A percentile compares a stretch with the other conserved stretches of the same genome.
Evolutionary conservation across 2,329 filamentous ascomycete genomes (phyloP).

Genomic region (Chaetomiaceae sp.): DNA sequence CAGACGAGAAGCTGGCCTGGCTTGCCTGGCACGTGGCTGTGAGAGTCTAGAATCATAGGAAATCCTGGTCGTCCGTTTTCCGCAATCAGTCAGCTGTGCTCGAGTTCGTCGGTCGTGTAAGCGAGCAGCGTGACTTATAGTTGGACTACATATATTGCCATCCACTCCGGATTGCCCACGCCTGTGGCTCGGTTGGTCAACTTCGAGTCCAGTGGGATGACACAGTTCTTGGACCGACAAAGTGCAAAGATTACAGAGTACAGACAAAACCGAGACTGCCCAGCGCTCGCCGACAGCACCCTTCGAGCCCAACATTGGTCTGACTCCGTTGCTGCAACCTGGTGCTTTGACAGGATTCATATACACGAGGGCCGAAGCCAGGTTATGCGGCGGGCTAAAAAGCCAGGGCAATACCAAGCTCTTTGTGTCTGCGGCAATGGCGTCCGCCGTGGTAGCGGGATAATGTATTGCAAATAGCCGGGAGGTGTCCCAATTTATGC

Average conservation of each 20-base stretch:
- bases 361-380: not conserved
- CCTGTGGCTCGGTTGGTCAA: not conserved
- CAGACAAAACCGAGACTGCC: too few relatives aligned
- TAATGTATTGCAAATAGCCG: slow-evolving; percentile 28
- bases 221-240: not conserved
- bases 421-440: not conserved
- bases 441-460: slow-evolving; percentile 17
- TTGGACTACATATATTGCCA: slow-evolving; percentile 22
- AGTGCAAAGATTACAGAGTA: too few relatives aligned
- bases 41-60: not conserved
- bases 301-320: too few relatives aligned
- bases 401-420: not conserved
- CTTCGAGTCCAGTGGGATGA: not conserved
- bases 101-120: not conserved
- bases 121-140: slow-evolving; percentile 16
- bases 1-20: too few relatives aligned
- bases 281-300: too few relatives aligned
- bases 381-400: not conserved
- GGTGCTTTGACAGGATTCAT: not conserved
- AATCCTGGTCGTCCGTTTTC: not conserved
- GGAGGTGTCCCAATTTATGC: slow-evolving; percentile 23
- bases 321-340: not conserved
- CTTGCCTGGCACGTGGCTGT: too few relatives aligned
- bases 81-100: not conserved
- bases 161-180: not conserved